Conservation (phyloP, 352 stramenopile genomes). For the Phytophthora sp. region DNA sequence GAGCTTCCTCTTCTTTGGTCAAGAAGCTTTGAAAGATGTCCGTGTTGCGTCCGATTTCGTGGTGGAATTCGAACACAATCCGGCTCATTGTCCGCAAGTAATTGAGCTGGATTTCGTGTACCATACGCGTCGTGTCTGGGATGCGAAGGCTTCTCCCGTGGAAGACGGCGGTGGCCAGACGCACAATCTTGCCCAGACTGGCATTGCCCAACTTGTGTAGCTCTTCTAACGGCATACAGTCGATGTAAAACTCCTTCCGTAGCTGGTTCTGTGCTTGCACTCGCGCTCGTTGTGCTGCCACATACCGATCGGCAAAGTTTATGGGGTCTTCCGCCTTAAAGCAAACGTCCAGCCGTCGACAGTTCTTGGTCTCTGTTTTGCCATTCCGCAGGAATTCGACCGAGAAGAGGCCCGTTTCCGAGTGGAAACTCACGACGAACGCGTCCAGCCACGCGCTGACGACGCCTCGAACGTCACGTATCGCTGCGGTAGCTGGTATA, state of each 20-base stretch:
- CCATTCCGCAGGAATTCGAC: slow-evolving; percentile 72
- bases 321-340: slow-evolving; percentile 83
- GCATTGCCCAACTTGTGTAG: slow-evolving; percentile 84
- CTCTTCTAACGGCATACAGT: slow-evolving; percentile 87
- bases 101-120: slow-evolving; percentile 91
- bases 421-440: slow-evolving; percentile 63
- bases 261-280: slow-evolving; percentile 73
- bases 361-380: slow-evolving; percentile 61
- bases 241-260: slow-evolving; percentile 83
- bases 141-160: slow-evolving; percentile 71
- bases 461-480: slow-evolving; percentile 62
- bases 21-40: slow-evolving; percentile 73
- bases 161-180: slow-evolving; percentile 66
- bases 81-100: slow-evolving; percentile 93
- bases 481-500: slow-evolving; percentile 74
- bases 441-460: slow-evolving; percentile 74
- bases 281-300: slow-evolving; percentile 58
- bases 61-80: slow-evolving; percentile 89
- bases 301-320: slow-evolving; percentile 82
- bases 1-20: slow-evolving; percentile 47
- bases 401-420: slow-evolving; percentile 47
- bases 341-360: slow-evolving; percentile 69
- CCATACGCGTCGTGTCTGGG: slow-evolving; percentile 75
- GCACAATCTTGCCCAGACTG: slow-evolving; percentile 79
- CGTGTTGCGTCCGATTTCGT: slow-evolving; percentile 51